Evolutionary conservation across 768 basidiomycete genomes (phyloP).

Genomic region (Pleurotus pulmonarius): DNA sequence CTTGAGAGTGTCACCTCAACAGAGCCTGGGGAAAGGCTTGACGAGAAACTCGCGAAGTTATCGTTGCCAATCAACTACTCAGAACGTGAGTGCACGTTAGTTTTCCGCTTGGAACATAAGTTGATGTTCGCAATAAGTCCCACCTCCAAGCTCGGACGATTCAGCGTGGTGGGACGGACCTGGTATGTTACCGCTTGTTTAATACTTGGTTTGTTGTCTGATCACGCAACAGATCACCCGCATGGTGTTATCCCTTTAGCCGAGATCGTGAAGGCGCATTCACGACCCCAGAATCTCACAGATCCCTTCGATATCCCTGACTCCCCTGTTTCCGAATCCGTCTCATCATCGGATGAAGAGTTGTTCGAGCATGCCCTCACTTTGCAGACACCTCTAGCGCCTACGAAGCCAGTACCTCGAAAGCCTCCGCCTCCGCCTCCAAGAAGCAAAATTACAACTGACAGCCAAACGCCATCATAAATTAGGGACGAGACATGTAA

Average conservation of each 20-base stretch:
- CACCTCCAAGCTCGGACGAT: slow-evolving; percentile 81
- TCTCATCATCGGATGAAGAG: slow-evolving; percentile 84
- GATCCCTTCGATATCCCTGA: slow-evolving; percentile 77
- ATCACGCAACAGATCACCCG: slow-evolving; percentile 43
- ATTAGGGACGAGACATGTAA: slow-evolving; percentile 4
- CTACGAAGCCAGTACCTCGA: slow-evolving; percentile 40
- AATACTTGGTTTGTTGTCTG: background rate
- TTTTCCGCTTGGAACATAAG: too few relatives aligned
- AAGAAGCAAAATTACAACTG: slow-evolving; percentile 18
- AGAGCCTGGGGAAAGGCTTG: slow-evolving; percentile 61
- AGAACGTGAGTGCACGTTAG: slow-evolving; percentile 35
- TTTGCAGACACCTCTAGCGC: slow-evolving; percentile 68
- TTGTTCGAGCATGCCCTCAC: slow-evolving; percentile 70
- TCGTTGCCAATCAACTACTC: slow-evolving; percentile 40
- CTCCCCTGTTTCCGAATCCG: slow-evolving; percentile 68
- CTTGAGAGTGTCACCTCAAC: slow-evolving; percentile 62
- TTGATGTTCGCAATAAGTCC: slow-evolving; percentile 43
- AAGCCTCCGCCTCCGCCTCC: slow-evolving; percentile 45
- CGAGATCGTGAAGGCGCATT: slow-evolving; percentile 28
- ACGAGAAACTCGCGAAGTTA: slow-evolving; percentile 65
- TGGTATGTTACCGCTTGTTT: slow-evolving; percentile 37
- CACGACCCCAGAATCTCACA: slow-evolving; percentile 19
- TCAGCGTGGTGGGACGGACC: slow-evolving; percentile 75
- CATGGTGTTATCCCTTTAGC: slow-evolving; percentile 48
- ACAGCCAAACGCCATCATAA: background rate